phyloP scores from a whole-genome alignment of 1,284 basidiomycete genomes.

The Xanthoconium separans region DNA sequence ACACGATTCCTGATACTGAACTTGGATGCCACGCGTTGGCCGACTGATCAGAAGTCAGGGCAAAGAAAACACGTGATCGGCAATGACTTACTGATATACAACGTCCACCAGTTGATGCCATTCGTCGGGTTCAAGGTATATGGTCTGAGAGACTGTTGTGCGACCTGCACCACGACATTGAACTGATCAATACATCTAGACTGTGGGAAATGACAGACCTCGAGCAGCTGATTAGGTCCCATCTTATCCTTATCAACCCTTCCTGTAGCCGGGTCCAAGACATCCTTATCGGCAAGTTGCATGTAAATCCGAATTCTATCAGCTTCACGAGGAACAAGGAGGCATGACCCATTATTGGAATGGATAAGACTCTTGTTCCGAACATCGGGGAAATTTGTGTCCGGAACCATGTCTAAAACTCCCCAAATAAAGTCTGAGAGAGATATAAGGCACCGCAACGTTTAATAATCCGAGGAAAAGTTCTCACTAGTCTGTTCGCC shows the following conservation, averaged over 20 bases:
- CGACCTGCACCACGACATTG: slow-evolving; percentile 15
- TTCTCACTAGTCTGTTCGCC: slow-evolving; percentile 19
- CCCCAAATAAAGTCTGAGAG: slow-evolving; percentile 73
- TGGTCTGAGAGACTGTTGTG: slow-evolving; percentile 36
- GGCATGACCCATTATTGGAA: slow-evolving; percentile 56
- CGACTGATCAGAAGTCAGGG: slow-evolving; percentile 28
- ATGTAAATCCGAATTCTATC: slow-evolving; percentile 63
- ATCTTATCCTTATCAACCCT: slow-evolving; percentile 43
- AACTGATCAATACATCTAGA: not conserved
- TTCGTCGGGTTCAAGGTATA: slow-evolving; percentile 44
- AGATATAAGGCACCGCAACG: not conserved
- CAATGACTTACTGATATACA: slow-evolving; percentile 36
- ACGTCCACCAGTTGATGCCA: slow-evolving; percentile 47
- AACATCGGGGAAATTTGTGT: slow-evolving; percentile 82
- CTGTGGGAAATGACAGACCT: slow-evolving; percentile 18
- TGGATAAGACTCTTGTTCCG: slow-evolving; percentile 64
- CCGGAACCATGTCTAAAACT: slow-evolving; percentile 70
- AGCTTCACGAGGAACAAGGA: slow-evolving; percentile 62
- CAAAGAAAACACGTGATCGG: not conserved
- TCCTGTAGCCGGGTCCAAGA: slow-evolving; percentile 33
- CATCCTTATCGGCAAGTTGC: slow-evolving; percentile 41
- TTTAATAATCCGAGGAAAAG: not conserved
- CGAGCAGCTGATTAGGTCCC: slow-evolving; percentile 42
- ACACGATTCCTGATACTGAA: slow-evolving; percentile 42
- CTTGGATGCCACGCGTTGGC: slow-evolving; percentile 46